phyloP scores from a whole-genome alignment of 306 rosid genomes.

The Dicorynia guianensis region DNA sequence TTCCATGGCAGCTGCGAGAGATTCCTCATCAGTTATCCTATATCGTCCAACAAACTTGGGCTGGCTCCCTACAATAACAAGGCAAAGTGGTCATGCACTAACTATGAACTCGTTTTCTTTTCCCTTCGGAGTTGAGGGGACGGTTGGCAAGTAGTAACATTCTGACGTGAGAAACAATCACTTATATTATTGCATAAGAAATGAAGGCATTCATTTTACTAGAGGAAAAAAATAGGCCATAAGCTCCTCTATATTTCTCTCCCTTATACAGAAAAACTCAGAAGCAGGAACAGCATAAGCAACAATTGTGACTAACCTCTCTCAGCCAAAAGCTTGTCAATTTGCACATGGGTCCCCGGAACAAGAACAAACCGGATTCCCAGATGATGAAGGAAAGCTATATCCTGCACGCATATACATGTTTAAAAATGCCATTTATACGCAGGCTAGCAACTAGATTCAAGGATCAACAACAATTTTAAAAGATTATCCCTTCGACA shows the following conservation, averaged over 20 bases:
- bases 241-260: neutral
- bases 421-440: neutral
- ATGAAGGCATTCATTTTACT: neutral
- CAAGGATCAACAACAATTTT: neutral
- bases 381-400: slow-evolving; percentile 82
- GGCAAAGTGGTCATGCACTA: slow-evolving; percentile 13
- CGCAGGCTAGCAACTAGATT: neutral
- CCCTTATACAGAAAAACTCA: neutral
- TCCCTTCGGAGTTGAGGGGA: neutral
- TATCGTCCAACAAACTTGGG: slow-evolving; percentile 69
- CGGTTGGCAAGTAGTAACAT: neutral
- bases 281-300: slow-evolving; percentile 8
- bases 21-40: slow-evolving; percentile 69
- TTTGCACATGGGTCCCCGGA: slow-evolving; percentile 75
- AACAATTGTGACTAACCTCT: slow-evolving; percentile 56
- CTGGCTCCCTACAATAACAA: slow-evolving; percentile 56
- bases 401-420: slow-evolving; percentile 60
- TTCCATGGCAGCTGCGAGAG: slow-evolving; percentile 77
- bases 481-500: neutral
- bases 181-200: neutral
- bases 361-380: slow-evolving; percentile 81
- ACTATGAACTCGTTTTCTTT: slow-evolving; percentile 5
- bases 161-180: neutral
- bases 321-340: slow-evolving; percentile 70
- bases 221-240: neutral